Conservation (phyloP, 495 filamentous ascomycete genomes). For the Tuber indicum region DNA sequence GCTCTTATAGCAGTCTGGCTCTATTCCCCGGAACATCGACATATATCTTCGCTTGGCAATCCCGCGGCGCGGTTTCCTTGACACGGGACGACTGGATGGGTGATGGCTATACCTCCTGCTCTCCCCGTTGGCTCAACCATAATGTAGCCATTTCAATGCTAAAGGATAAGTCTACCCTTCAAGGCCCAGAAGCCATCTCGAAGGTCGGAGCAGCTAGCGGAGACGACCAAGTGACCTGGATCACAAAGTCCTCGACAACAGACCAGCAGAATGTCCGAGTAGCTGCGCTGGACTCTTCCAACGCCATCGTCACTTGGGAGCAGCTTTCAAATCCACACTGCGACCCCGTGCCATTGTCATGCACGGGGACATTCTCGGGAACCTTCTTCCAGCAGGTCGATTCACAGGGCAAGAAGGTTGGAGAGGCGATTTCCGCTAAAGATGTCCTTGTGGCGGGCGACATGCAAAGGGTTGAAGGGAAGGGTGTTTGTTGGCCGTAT, state of each 20-base stretch:
- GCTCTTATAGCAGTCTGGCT: slow-evolving; percentile 50
- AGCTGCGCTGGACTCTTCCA: slow-evolving; percentile 47
- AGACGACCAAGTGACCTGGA: slow-evolving; percentile 51
- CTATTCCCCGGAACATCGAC: slow-evolving; percentile 44
- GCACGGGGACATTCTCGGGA: slow-evolving; percentile 49
- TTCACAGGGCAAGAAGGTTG: slow-evolving; percentile 45
- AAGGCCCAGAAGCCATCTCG: slow-evolving; percentile 48
- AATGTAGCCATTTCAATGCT: slow-evolving; percentile 51
- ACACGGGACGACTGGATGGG: slow-evolving; percentile 51
- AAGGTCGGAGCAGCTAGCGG: slow-evolving; percentile 48
- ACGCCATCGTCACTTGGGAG: slow-evolving; percentile 52
- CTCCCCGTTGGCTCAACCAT: slow-evolving; percentile 48
- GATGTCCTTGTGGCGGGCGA: slow-evolving; percentile 52
- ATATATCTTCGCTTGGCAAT: slow-evolving; percentile 54
- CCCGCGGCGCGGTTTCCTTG: slow-evolving; percentile 50
- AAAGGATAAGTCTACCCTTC: slow-evolving; percentile 49
- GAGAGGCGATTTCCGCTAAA: slow-evolving; percentile 43
- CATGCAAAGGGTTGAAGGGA: slow-evolving; percentile 48
- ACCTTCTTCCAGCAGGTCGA: slow-evolving; percentile 51
- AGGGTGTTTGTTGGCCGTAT: slow-evolving; percentile 53
- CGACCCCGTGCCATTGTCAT: slow-evolving; percentile 51
- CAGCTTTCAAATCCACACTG: slow-evolving; percentile 49
- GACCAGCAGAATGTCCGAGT: slow-evolving; percentile 53
- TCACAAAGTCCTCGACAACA: slow-evolving; percentile 45
- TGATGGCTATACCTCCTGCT: slow-evolving; percentile 47